A percentile compares a stretch with the other conserved stretches of the same genome.
These are phyloP conservation scores for Metarhizium sp. DNA, from an alignment of 2,329 filamentous ascomycete genomes.

Conservation along the genomic window DNA sequence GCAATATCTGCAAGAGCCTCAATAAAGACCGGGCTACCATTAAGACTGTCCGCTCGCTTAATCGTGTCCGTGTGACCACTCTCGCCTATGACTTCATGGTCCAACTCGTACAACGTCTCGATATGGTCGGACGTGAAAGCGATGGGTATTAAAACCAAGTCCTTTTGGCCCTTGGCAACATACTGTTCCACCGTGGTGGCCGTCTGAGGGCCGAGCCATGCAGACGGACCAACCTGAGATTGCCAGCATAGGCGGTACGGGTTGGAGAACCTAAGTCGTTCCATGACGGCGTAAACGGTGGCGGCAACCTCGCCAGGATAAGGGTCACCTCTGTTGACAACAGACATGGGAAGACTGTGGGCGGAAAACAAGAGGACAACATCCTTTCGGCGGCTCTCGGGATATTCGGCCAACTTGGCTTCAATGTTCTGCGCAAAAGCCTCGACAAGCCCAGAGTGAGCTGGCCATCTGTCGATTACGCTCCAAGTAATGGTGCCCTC, in stretches of 20 bases:
- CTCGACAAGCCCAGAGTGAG: constrained; percentile 81
- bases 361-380: constrained; percentile 90
- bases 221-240: constrained; percentile 89
- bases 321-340: constrained; percentile 91
- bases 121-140: constrained; percentile 99
- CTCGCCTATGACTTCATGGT: constrained; percentile 90
- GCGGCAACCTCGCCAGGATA: constrained; percentile 94
- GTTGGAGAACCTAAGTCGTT: constrained; percentile 77
- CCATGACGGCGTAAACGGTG: constrained; percentile 95
- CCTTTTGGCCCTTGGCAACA: constrained; percentile 82
- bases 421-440: constrained; percentile 92
- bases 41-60: constrained; percentile 85
- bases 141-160: constrained; percentile 86
- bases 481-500: constrained; percentile 83
- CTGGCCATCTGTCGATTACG: constrained; percentile 95
- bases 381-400: constrained; percentile 65
- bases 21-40: constrained; percentile 87
- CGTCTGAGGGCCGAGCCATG: constrained; percentile 94
- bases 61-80: constrained; percentile 68
- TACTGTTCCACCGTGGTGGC: constrained; percentile 80
- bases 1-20: constrained; percentile 81
- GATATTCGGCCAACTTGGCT: constrained; percentile 73
- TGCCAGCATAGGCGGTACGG: constrained; percentile 95
- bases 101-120: constrained; percentile 89
- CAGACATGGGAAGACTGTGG: constrained; percentile 92